Evolutionary conservation across 805 yeast genomes (phyloP).

Genomic region (Saturnispora sekii): DNA sequence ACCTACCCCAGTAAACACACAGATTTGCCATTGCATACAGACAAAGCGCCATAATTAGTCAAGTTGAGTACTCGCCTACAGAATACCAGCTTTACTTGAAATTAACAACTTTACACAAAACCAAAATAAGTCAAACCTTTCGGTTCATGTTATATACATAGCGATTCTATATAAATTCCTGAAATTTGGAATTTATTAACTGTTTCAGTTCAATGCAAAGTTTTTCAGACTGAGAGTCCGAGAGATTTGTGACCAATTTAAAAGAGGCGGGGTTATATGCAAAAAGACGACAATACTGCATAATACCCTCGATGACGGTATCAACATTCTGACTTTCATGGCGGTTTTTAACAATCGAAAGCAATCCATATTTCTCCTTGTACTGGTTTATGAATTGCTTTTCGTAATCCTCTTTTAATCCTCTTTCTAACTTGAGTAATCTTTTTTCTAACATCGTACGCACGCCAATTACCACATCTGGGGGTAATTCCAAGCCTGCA

Average conservation of each 20-base stretch:
- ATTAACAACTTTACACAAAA: no score
- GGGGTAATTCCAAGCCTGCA: neutral
- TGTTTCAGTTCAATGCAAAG: neutral
- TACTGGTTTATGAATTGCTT: neutral
- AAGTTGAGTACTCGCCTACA: no score
- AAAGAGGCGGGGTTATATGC: slow-evolving; percentile 1
- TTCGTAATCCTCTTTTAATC: neutral
- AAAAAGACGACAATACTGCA: slow-evolving; percentile 1
- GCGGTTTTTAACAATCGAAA: neutral
- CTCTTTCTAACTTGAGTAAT: slow-evolving; percentile 1
- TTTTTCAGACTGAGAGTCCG: neutral
- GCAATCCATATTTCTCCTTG: slow-evolving; percentile 3
- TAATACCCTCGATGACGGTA: neutral
- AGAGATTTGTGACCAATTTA: neutral
- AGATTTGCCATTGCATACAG: no score
- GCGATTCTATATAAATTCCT: no score
- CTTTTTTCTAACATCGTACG: slow-evolving; percentile 3
- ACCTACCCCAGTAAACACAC: no score
- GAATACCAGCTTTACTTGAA: no score
- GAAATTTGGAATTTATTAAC: neutral
- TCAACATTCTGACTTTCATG: neutral
- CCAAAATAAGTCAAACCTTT: no score
- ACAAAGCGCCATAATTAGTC: no score
- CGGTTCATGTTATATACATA: no score
- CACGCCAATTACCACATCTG: slow-evolving; percentile 3